A percentile compares a stretch with the other conserved stretches of the same genome.
These are phyloP conservation scores for Blastobotrys malaysiensis DNA, from an alignment of 1,139 yeast genomes.

Conservation along the genomic window DNA sequence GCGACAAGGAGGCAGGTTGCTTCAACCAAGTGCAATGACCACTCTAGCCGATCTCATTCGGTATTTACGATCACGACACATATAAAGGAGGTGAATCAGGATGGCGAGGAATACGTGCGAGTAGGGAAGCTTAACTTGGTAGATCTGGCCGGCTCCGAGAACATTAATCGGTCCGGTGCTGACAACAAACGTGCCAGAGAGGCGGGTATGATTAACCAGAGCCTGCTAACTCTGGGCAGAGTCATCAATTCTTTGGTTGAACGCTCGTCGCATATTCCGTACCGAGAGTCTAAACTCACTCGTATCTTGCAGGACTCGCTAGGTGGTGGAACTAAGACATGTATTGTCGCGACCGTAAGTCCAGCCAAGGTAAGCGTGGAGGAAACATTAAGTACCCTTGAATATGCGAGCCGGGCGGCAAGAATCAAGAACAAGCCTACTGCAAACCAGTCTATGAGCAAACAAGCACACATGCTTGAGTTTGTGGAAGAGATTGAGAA, in stretches of 20 bases:
- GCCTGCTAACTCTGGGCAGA: slow-evolving; percentile 74
- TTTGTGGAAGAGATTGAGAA: slow-evolving; percentile 50
- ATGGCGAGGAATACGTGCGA: slow-evolving; percentile 50
- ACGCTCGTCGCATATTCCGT: slow-evolving; percentile 65
- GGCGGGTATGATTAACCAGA: slow-evolving; percentile 85
- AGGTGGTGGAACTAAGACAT: slow-evolving; percentile 78
- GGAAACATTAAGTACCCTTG: slow-evolving; percentile 77
- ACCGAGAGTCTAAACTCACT: slow-evolving; percentile 79
- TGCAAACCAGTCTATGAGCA: slow-evolving; percentile 49
- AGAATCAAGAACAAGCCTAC: slow-evolving; percentile 72
- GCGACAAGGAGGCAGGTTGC: slow-evolving; percentile 51
- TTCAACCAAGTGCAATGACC: slow-evolving; percentile 56
- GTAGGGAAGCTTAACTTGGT: slow-evolving; percentile 71
- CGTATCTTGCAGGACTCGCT: slow-evolving; percentile 74
- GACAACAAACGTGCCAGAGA: slow-evolving; percentile 73
- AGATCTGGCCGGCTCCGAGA: slow-evolving; percentile 87
- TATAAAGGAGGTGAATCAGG: slow-evolving; percentile 33
- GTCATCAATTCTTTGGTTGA: slow-evolving; percentile 72
- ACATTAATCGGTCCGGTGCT: slow-evolving; percentile 75
- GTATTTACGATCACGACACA: slow-evolving; percentile 62
- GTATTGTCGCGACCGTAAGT: slow-evolving; percentile 75
- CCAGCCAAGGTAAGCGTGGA: slow-evolving; percentile 71
- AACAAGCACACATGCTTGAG: slow-evolving; percentile 46
- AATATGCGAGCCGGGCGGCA: slow-evolving; percentile 76
- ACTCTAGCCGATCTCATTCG: slow-evolving; percentile 58